phyloP scores from a whole-genome alignment of 2,329 filamentous ascomycete genomes.

The Cylindrodendrum hubeiense region DNA sequence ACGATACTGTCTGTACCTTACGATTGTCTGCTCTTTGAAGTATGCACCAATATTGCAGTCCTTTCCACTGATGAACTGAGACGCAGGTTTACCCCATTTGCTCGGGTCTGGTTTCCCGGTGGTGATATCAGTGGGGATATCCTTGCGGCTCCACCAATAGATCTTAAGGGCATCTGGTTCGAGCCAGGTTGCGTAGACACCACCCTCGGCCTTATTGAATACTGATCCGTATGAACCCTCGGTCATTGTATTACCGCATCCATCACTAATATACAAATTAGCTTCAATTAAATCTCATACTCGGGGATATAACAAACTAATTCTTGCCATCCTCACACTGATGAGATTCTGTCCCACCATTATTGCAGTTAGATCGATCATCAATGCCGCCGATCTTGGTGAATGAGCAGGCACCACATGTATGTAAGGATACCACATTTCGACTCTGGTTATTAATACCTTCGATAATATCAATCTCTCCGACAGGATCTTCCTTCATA shows the following conservation, averaged over 20 bases:
- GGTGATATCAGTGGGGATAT: conserved; percentile 71
- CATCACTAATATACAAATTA: conserved; percentile 8
- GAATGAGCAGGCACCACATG: conserved; percentile 60
- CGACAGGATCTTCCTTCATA: conserved; percentile 46
- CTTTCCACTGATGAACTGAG: conserved; percentile 72
- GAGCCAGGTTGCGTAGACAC: conserved; percentile 79
- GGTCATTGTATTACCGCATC: conserved; percentile 26
- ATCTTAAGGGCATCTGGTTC: conserved; percentile 74
- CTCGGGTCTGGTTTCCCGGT: conserved; percentile 69
- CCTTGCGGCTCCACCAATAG: conserved; percentile 78
- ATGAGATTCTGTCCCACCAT: conserved; percentile 44
- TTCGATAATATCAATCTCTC: conserved; percentile 82
- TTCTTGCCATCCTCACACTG: conserved; percentile 35
- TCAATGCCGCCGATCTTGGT: conserved; percentile 59
- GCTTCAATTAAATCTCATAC: neutral
- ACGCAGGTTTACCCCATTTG: conserved; percentile 73
- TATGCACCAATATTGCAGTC: conserved; percentile 75
- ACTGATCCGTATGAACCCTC: conserved; percentile 63
- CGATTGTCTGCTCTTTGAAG: conserved; percentile 77
- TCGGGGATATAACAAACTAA: conserved; percentile 5
- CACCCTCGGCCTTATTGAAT: conserved; percentile 75
- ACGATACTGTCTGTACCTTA: conserved; percentile 51
- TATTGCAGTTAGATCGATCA: conserved; percentile 58
- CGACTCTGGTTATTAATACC: conserved; percentile 71
- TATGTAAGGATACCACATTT: conserved; percentile 75